Evolutionary conservation across 2,329 filamentous ascomycete genomes (phyloP).

Genomic region (Geoglossum cookeanum): DNA sequence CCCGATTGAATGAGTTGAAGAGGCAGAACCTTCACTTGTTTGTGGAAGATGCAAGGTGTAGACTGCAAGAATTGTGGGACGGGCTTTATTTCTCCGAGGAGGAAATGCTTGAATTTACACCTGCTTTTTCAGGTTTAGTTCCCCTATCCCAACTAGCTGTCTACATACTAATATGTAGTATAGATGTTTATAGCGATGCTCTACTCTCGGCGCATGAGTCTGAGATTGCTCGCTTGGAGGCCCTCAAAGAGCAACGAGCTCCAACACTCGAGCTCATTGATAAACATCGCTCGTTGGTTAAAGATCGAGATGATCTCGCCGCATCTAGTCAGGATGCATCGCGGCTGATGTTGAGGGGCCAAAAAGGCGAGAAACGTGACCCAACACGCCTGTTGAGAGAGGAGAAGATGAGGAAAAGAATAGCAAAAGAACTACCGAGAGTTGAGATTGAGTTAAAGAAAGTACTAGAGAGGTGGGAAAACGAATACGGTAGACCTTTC

Average conservation of each 20-base stretch:
- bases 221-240: constrained; percentile 67
- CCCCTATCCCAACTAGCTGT: background rate
- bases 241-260: constrained; percentile 67
- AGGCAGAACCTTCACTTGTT: constrained; percentile 88
- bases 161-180: background rate
- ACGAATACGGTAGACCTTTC: constrained; percentile 86
- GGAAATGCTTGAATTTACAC: constrained; percentile 96
- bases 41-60: constrained; percentile 80
- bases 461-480: constrained; percentile 71
- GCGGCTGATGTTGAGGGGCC: constrained; percentile 72
- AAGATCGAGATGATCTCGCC: constrained; percentile 73
- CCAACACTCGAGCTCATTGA: constrained; percentile 71
- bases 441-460: constrained; percentile 68
- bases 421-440: constrained; percentile 89
- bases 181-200: constrained; percentile 86
- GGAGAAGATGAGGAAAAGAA: constrained; percentile 97
- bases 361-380: constrained; percentile 86
- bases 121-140: constrained; percentile 53
- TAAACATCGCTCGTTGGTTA: constrained; percentile 60
- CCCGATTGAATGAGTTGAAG: constrained; percentile 77
- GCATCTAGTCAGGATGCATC: constrained; percentile 89
- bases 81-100: constrained; percentile 86
- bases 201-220: constrained; percentile 86
- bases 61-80: constrained; percentile 91
- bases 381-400: constrained; percentile 84